phyloP scores from a whole-genome alignment of 73 alveolate species.

The Uronychia setigera region DNA sequence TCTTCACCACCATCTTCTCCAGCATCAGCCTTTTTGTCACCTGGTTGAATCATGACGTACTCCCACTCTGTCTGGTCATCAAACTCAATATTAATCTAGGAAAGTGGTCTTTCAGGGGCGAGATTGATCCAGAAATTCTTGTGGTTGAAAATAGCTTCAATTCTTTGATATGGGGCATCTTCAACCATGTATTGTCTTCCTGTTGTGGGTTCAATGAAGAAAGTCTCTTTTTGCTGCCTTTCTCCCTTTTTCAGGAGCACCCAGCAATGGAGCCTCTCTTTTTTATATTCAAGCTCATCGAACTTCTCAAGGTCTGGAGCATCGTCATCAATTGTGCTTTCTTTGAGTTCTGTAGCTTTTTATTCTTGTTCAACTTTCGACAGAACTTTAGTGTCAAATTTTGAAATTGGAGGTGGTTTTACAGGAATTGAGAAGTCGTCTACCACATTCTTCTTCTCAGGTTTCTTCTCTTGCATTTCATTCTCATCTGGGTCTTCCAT shows the following conservation, averaged over 20 bases:
- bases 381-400: constrained; percentile 68
- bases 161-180: constrained; percentile 90
- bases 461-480: constrained; percentile 56
- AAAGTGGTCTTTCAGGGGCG: constrained; percentile 75
- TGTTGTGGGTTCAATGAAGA: constrained; percentile 97
- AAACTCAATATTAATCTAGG: constrained; percentile 66
- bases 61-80: constrained; percentile 95
- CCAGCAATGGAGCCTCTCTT: constrained; percentile 97
- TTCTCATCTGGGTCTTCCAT: constrained; percentile 57
- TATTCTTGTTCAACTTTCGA: constrained; percentile 57
- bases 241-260: constrained; percentile 88
- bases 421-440: constrained; percentile 73
- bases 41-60: constrained; percentile 87
- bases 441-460: constrained; percentile 62
- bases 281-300: constrained; percentile 76
- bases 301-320: constrained; percentile 85
- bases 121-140: constrained; percentile 96
- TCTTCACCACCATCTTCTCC: constrained; percentile 54
- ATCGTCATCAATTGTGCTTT: constrained; percentile 92
- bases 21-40: constrained; percentile 43
- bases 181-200: constrained; percentile 87
- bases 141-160: constrained; percentile 95
- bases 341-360: constrained; percentile 73
- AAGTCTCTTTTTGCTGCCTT: constrained; percentile 76
- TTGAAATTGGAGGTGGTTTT: constrained; percentile 77